Percentiles rank a stretch among this genome's conserved stretches.
Conservation (phyloP, 2,329 filamentous ascomycete genomes). For the Pyrenophora tritici-repentis region DNA sequence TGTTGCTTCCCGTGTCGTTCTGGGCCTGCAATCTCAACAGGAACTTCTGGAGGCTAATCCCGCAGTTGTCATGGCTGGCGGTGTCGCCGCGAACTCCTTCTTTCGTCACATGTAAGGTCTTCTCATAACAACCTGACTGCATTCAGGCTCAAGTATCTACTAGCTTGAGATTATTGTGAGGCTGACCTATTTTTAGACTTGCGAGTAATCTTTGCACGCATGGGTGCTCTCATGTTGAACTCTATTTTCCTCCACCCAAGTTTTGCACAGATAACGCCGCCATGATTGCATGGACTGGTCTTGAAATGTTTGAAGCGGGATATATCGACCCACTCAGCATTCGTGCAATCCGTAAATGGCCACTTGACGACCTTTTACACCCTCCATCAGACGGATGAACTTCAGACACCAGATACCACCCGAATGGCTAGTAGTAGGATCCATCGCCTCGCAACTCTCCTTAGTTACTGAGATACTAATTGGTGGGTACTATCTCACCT, state of each 20-base stretch:
- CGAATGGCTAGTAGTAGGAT: background rate
- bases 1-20: conserved; percentile 72
- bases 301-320: conserved; percentile 88
- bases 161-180: background rate
- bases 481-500: background rate
- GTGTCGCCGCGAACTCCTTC: conserved; percentile 85
- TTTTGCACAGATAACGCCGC: conserved; percentile 95
- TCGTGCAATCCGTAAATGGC: conserved; percentile 46
- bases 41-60: conserved; percentile 7
- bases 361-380: conserved; percentile 38
- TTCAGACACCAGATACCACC: background rate
- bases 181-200: conserved; percentile 39
- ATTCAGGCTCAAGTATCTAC: too few relatives aligned
- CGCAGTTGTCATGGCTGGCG: conserved; percentile 82
- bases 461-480: background rate
- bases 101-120: conserved; percentile 65
- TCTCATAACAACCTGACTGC: background rate
- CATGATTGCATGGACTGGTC: conserved; percentile 94
- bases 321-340: conserved; percentile 48
- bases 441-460: too few relatives aligned
- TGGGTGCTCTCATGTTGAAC: conserved; percentile 63
- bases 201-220: conserved; percentile 66
- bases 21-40: conserved; percentile 61
- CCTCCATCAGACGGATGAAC: conserved; percentile 30
- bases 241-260: conserved; percentile 75